Evolutionary conservation across 306 rosid species (phyloP).

Genomic region (Pyrus bretschneideri): DNA sequence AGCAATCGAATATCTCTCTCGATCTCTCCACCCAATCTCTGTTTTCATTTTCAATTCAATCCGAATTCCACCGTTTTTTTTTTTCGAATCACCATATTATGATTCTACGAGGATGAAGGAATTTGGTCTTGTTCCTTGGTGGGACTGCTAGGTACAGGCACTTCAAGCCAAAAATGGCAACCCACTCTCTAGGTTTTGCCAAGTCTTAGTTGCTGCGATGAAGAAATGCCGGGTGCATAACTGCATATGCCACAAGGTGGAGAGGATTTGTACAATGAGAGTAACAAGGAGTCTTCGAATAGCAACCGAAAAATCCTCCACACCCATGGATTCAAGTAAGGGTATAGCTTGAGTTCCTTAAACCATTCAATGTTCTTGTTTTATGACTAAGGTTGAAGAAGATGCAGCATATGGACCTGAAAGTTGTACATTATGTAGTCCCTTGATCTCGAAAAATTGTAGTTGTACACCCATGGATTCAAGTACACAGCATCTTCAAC

Average conservation of each 20-base stretch:
- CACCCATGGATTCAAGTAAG: constrained; percentile 96
- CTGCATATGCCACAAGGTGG: constrained; percentile 40
- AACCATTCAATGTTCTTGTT: not conserved
- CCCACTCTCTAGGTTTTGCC: constrained; percentile 82
- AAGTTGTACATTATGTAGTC: too few species aligned
- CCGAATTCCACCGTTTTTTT: constrained; percentile 15
- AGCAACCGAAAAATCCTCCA: constrained; percentile 1
- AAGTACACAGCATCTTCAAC: too few species aligned
- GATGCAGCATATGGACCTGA: too few species aligned
- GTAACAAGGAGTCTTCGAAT: constrained; percentile 26
- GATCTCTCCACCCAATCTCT: too few species aligned
- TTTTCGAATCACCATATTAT: constrained; percentile 72
- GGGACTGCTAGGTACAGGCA: constrained; percentile 84
- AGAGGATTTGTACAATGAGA: constrained; percentile 34
- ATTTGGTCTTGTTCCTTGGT: constrained; percentile 61
- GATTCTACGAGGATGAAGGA: constrained; percentile 82
- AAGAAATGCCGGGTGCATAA: constrained; percentile 47
- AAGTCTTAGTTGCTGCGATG: constrained; percentile 69
- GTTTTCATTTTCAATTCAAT: too few species aligned
- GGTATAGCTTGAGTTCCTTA: constrained; percentile 4
- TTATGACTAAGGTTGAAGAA: not conserved
- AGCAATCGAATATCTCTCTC: too few species aligned
- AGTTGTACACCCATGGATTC: too few species aligned
- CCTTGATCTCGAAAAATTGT: too few species aligned
- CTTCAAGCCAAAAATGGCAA: constrained; percentile 79